Evolutionary conservation across 345 rosid species (phyloP).

Genomic region (Arabidopsis arenosa): DNA sequence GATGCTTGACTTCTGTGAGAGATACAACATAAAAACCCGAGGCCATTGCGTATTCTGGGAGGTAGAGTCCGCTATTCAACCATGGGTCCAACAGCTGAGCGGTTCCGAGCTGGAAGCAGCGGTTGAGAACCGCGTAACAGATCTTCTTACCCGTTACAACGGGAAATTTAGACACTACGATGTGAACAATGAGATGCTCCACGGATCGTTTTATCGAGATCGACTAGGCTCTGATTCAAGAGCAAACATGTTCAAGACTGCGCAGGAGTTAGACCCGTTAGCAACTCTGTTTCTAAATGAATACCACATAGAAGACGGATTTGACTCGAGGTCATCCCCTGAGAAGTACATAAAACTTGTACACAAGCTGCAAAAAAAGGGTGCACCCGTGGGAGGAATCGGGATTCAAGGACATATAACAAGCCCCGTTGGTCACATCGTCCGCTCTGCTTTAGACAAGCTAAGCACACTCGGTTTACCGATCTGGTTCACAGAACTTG

Average conservation of each 20-base stretch:
- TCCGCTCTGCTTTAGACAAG: slow-evolving; percentile 73
- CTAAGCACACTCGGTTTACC: slow-evolving; percentile 81
- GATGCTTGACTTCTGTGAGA: slow-evolving; percentile 74
- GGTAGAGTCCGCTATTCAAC: slow-evolving; percentile 75
- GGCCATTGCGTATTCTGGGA: slow-evolving; percentile 99
- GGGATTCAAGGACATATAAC: slow-evolving; percentile 96
- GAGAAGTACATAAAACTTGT: slow-evolving; percentile 81
- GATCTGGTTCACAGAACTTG: slow-evolving; percentile 95
- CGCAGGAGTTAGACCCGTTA: slow-evolving; percentile 71
- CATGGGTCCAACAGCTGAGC: slow-evolving; percentile 74
- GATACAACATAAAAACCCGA: slow-evolving; percentile 62
- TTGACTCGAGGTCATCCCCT: slow-evolving; percentile 72
- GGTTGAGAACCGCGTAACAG: slow-evolving; percentile 68
- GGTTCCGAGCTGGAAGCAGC: slow-evolving; percentile 60
- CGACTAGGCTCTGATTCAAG: slow-evolving; percentile 65
- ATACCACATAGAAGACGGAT: slow-evolving; percentile 89
- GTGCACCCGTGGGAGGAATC: slow-evolving; percentile 88
- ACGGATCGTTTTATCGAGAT: slow-evolving; percentile 85
- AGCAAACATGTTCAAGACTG: slow-evolving; percentile 74
- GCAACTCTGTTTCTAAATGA: slow-evolving; percentile 83
- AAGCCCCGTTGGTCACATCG: slow-evolving; percentile 78
- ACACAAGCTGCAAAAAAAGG: slow-evolving; percentile 70
- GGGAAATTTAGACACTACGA: slow-evolving; percentile 90
- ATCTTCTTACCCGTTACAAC: slow-evolving; percentile 81
- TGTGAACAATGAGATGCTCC: slow-evolving; percentile 97